phyloP scores from a whole-genome alignment of 2,329 filamentous ascomycete species.

The Elsinoe arachidis region DNA sequence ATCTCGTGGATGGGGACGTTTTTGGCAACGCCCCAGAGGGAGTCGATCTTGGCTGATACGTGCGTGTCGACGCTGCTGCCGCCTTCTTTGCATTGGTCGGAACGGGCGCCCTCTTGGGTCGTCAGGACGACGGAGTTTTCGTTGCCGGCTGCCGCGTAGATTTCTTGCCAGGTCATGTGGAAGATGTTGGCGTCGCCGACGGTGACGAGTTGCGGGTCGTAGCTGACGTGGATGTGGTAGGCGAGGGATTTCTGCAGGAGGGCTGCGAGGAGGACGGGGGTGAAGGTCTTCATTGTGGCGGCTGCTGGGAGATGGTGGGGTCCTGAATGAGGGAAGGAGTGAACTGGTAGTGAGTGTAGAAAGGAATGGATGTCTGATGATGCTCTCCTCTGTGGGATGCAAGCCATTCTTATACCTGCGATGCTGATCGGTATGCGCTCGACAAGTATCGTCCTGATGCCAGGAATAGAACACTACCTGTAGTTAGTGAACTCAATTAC shows the following conservation, averaged over 20 bases:
- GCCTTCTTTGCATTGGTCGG: background rate
- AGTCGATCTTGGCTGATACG: background rate
- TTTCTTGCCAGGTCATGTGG: background rate
- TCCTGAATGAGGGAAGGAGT: too few relatives aligned
- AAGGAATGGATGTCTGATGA: too few relatives aligned
- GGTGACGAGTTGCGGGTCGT: background rate
- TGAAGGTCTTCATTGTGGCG: too few relatives aligned
- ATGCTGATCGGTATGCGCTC: too few relatives aligned
- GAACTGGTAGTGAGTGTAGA: too few relatives aligned
- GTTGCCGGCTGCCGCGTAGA: background rate
- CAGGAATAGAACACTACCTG: background rate
- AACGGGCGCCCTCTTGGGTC: background rate
- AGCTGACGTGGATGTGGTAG: background rate
- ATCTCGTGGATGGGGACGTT: background rate
- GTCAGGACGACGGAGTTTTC: background rate
- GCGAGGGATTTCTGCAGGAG: background rate
- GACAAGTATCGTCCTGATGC: too few relatives aligned
- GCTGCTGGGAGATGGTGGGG: too few relatives aligned
- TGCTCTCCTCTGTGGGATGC: too few relatives aligned
- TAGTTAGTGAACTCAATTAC: too few relatives aligned
- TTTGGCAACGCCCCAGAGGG: background rate
- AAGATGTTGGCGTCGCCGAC: background rate
- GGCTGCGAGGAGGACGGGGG: background rate
- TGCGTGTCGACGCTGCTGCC: background rate
- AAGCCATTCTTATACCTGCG: too few relatives aligned